A percentile compares a stretch with the other conserved stretches of the same genome.
phyloP scores from a whole-genome alignment of 306 rosid species.

The Oemleria cerasiformis region DNA sequence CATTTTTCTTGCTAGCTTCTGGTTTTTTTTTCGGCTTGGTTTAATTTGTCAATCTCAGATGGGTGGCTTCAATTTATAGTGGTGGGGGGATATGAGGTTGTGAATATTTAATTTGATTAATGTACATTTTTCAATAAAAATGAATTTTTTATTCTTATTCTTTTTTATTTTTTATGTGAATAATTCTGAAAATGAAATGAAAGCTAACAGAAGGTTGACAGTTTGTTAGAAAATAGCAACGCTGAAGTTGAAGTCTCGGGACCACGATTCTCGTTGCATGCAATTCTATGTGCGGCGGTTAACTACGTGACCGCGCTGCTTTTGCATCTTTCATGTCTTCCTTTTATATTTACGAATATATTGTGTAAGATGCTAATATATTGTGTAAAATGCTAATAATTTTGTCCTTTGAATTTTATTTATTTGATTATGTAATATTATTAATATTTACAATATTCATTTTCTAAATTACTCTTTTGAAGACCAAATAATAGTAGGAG shows the following conservation, averaged over 20 bases:
- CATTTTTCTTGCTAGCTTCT: neutral
- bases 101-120: slow-evolving; percentile 6
- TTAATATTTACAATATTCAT: no score
- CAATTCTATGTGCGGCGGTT: neutral
- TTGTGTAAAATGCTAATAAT: no score
- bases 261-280: neutral
- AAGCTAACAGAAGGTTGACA: neutral
- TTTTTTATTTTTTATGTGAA: neutral
- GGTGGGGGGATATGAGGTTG: slow-evolving; percentile 7
- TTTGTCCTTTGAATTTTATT: no score
- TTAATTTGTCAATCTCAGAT: slow-evolving; percentile 15
- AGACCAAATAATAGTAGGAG: no score
- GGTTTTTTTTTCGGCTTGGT: neutral
- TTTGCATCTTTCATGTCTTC: no score
- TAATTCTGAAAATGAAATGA: neutral
- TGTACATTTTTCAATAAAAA: neutral
- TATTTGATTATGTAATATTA: no score
- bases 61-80: slow-evolving; percentile 49
- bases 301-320: no score
- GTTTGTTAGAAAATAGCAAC: neutral
- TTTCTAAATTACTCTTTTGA: no score
- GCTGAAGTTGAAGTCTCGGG: neutral
- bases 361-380: no score
- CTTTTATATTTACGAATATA: no score
- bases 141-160: neutral